A percentile compares a stretch with the other conserved stretches of the same genome.
Evolutionary conservation across 352 stramenopile species (phyloP).

Genomic region (Plasmopara halstedii): DNA sequence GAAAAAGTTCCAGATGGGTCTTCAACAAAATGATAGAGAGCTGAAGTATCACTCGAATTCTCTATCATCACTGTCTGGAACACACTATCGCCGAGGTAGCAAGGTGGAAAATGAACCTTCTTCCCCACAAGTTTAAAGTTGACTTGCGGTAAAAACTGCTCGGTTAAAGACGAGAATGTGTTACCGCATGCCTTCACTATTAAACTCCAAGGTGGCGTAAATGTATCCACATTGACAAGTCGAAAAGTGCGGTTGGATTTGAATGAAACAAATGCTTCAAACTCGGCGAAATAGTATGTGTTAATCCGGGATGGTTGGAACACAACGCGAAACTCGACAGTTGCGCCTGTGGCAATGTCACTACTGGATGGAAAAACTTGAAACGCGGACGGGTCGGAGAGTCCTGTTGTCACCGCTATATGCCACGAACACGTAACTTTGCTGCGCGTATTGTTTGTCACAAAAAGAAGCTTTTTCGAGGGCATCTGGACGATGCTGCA

Average conservation of each 20-base stretch:
- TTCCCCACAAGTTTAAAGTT: slow-evolving; percentile 41
- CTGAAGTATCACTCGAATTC: slow-evolving; percentile 86
- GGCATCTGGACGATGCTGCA: slow-evolving; percentile 46
- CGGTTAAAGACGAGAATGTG: slow-evolving; percentile 71
- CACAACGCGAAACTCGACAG: slow-evolving; percentile 69
- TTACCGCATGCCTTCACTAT: slow-evolving; percentile 71
- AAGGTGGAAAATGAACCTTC: slow-evolving; percentile 79
- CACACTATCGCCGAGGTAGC: slow-evolving; percentile 80
- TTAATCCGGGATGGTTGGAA: slow-evolving; percentile 77
- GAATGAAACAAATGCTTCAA: slow-evolving; percentile 86
- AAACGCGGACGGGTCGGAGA: slow-evolving; percentile 33
- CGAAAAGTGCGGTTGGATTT: slow-evolving; percentile 92
- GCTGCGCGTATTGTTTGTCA: slow-evolving; percentile 83
- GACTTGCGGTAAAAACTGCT: slow-evolving; percentile 89
- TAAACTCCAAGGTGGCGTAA: slow-evolving; percentile 87
- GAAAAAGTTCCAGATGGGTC: slow-evolving; percentile 56
- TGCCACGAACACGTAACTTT: slow-evolving; percentile 81
- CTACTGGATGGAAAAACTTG: slow-evolving; percentile 56
- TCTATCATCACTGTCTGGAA: slow-evolving; percentile 85
- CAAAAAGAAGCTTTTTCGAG: slow-evolving; percentile 60
- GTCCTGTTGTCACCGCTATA: slow-evolving; percentile 29
- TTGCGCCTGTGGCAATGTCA: slow-evolving; percentile 76
- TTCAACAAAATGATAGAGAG: slow-evolving; percentile 72
- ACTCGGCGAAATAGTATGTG: slow-evolving; percentile 86
- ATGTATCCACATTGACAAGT: slow-evolving; percentile 88